Evolutionary conservation across 345 rosid genomes (phyloP).

Genomic region (Salix exigua): DNA sequence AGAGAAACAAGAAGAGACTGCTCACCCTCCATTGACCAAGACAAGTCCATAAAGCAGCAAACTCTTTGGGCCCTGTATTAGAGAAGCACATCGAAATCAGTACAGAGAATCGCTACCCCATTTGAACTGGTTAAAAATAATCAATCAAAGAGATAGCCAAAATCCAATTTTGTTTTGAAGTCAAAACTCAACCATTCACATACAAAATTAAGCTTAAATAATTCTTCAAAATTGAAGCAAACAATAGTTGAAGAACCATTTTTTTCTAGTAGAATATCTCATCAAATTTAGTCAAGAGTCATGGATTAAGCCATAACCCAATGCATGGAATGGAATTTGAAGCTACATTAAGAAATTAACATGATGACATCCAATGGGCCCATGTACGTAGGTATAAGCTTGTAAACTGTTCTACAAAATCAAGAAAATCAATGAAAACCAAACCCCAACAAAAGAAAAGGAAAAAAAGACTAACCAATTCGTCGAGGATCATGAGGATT

Average conservation of each 20-base stretch:
- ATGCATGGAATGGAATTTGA: background rate
- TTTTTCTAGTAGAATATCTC: background rate
- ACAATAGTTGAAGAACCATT: background rate
- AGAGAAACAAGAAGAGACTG: background rate
- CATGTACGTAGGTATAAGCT: background rate
- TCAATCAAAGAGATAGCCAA: background rate
- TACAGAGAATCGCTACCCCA: background rate
- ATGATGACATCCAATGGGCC: background rate
- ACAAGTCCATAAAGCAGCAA: constrained; percentile 60
- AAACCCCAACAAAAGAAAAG: background rate
- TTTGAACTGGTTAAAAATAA: background rate
- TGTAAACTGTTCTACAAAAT: background rate
- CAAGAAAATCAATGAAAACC: background rate
- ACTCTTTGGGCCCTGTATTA: constrained; percentile 52
- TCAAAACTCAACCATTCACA: background rate
- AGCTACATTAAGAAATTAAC: background rate
- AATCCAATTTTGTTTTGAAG: background rate
- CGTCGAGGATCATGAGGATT: constrained; percentile 43
- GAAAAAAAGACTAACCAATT: constrained; percentile 33
- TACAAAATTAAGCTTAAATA: background rate
- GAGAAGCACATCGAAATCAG: background rate
- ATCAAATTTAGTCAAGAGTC: background rate
- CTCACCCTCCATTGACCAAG: constrained; percentile 73
- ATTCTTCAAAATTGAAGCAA: background rate
- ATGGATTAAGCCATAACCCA: background rate